Conservation (phyloP, 495 filamentous ascomycete genomes). For the Hapsidospora chrysogenum region DNA sequence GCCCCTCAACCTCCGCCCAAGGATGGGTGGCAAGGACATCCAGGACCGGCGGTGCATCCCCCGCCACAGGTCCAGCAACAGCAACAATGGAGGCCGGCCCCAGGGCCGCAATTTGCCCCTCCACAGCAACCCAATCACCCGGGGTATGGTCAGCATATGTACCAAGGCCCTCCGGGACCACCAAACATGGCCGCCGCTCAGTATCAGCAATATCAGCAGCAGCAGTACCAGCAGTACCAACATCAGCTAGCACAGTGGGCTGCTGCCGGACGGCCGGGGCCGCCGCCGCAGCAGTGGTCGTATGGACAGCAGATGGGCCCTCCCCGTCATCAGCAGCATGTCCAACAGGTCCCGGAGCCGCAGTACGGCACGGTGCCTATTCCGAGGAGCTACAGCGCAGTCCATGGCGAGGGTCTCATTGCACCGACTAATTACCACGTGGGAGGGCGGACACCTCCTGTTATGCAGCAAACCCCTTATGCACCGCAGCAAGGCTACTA, state of each 20-base stretch:
- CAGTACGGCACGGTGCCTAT: constrained; percentile 29
- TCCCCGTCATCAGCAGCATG: constrained; percentile 1
- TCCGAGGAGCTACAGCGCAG: constrained; percentile 25
- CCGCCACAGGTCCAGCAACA: no score
- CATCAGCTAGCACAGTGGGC: neutral
- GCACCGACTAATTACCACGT: constrained; percentile 5
- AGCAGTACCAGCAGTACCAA: constrained; percentile 5
- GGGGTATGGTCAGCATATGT: neutral
- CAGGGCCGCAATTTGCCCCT: neutral
- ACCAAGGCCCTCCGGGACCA: neutral
- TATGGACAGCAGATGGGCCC: constrained; percentile 1
- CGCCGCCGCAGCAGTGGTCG: neutral
- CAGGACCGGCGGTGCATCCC: no score
- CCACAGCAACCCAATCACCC: neutral
- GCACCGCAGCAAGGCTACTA: no score
- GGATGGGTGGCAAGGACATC: neutral
- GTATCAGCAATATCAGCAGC: constrained; percentile 3
- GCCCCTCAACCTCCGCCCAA: neutral
- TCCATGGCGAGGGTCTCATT: constrained; percentile 24
- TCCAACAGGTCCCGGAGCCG: constrained; percentile 11
- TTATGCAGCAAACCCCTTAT: no score
- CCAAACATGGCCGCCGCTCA: constrained; percentile 1
- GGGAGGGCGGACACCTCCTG: no score
- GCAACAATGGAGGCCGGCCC: neutral
- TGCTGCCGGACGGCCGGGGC: constrained; percentile 6